Percentiles rank a stretch among this genome's conserved stretches.
These are phyloP conservation scores for Haplosporangium sp. DNA, from an alignment of 371 early-diverging fungal species.

Conservation along the genomic window DNA sequence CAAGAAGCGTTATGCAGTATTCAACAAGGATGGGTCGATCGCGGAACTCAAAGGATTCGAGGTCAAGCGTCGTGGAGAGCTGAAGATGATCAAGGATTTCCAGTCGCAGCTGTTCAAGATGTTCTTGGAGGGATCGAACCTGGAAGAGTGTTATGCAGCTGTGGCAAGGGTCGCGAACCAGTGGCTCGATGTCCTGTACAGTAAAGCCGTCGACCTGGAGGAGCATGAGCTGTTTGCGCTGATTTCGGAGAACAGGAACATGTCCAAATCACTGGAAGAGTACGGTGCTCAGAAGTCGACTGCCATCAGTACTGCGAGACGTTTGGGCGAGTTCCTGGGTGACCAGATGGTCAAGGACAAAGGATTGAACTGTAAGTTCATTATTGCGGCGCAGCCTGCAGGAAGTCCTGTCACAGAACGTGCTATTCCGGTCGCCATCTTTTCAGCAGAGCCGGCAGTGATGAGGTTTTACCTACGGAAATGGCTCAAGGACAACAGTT, in stretches of 20 bases:
- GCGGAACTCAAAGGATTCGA: constrained; percentile 99
- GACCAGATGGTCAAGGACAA: constrained; percentile 98
- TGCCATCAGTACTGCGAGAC: constrained; percentile 94
- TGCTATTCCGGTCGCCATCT: constrained; percentile 97
- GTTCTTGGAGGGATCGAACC: constrained; percentile 89
- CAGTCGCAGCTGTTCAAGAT: constrained; percentile 96
- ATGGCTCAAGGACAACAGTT: constrained; percentile 90
- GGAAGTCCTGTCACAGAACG: constrained; percentile 95
- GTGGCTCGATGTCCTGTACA: constrained; percentile 97
- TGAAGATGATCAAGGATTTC: constrained; percentile 98
- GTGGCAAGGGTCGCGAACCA: constrained; percentile 93
- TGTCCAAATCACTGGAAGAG: constrained; percentile 95
- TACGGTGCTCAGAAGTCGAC: constrained; percentile 97
- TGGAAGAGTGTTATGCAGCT: constrained; percentile 92
- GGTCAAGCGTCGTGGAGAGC: constrained; percentile 98
- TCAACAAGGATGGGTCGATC: constrained; percentile 94
- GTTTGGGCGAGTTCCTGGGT: constrained; percentile 98
- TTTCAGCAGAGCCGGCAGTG: constrained; percentile 85
- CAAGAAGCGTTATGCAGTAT: constrained; percentile 99
- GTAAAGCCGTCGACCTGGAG: constrained; percentile 83
- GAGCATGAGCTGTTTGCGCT: constrained; percentile 97
- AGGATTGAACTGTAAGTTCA: constrained; percentile 97
- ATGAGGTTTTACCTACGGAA: constrained; percentile 89
- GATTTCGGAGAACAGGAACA: constrained; percentile 98
- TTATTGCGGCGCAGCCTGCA: constrained; percentile 91